Conservation (phyloP, 305 asterid species). For the Fraxinus ornus region DNA sequence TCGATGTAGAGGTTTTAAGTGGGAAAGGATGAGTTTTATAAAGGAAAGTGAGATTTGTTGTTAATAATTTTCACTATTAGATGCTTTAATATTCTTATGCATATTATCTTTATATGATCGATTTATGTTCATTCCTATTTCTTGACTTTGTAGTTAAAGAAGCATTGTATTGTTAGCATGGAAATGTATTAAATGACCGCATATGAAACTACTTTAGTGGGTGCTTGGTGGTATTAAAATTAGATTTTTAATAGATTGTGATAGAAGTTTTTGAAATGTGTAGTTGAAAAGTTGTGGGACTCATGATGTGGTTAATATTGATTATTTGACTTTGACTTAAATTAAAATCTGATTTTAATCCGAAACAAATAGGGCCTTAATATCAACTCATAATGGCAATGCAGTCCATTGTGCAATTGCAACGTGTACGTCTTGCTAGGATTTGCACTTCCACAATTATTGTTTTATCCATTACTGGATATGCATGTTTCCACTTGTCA, state of each 20-base stretch:
- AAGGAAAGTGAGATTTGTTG: neutral
- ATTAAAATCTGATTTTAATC: no score
- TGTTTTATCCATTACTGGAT: neutral
- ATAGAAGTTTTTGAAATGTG: no score
- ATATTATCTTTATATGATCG: neutral
- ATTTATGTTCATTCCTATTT: neutral
- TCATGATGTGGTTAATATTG: no score
- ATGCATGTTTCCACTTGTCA: neutral
- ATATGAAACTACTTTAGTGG: neutral
- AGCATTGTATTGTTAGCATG: neutral
- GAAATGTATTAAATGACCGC: neutral
- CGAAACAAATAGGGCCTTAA: neutral
- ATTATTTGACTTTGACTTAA: no score
- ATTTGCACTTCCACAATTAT: neutral
- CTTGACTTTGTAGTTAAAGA: neutral
- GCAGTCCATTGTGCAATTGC: neutral
- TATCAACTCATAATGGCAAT: neutral
- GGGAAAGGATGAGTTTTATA: neutral
- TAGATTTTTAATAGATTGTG: no score
- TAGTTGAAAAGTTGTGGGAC: no score
- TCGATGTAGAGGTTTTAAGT: neutral
- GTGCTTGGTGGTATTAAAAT: no score
- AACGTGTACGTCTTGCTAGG: neutral
- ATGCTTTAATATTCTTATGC: neutral
- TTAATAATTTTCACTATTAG: neutral